Evolutionary conservation across 2,329 filamentous ascomycete genomes (phyloP), one percentile per base, ranked within the genome.

Genomic region (Sclerotinia subarctica): DNA sequence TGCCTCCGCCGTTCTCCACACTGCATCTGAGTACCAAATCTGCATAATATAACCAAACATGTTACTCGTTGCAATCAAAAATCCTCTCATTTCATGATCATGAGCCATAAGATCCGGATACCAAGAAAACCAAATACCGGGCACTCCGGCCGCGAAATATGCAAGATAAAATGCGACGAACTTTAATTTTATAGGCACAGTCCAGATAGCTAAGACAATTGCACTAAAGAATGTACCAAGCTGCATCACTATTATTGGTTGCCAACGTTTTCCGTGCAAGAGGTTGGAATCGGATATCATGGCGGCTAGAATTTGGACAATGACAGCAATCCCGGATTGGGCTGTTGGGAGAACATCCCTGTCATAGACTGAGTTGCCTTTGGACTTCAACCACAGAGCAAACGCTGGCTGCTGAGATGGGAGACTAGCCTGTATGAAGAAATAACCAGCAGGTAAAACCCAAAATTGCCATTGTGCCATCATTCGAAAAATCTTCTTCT

Each of bases 401-500:
- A 73, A 72, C 5, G 56, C 67, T 1, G 73, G 73, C 52, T 75
- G 72, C 24, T 69, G 65, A 19, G 35, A 57, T 8, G 72, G 71
- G 29, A 69, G 69, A 57, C 70, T 70, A 1, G 65, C 64, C 47
- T 75, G 73, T 3, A 74, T 66, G 24, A 74, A 73, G 38, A 72
- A 73, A 38, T 74, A 75, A 17, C 73, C 73, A 7, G 74, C 19
- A 0, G 73, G 71, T 29, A 75, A 57, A 21, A 74, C 51, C 72
- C 72, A 75, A 54, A 74, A 74, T 47, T 75, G 73, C 74, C 73
- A 75, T 35, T 72, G 66, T 19, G 52, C 57, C 67, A 70, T 70
- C n/a, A 75, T 71, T 11, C 70, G 69, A 58, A 74, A 71, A 3
- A 75, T 71, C 63, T 74, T 75, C 29, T 19, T 71, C 35, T 52